Base-by-base conservation (phyloP, 257 asterid species). In the Solanum medicagineum region DNA sequence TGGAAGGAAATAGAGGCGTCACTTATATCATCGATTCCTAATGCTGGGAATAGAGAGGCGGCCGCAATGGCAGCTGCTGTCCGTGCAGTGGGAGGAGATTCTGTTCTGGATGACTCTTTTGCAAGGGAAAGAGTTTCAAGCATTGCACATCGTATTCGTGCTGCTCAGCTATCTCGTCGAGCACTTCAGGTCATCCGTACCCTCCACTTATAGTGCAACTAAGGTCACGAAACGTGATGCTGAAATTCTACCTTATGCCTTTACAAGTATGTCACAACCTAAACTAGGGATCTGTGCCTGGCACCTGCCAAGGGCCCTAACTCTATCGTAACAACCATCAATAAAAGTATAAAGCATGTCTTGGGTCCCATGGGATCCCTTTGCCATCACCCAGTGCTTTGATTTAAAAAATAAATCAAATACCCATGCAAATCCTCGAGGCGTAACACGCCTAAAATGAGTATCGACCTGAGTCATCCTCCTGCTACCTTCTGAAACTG, bases 1-100 rank as follows among this genome's bases (percentile, higher is more conserved):
- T 97, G 98, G 98, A 97, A 97, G 91, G 99, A 97, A 91, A 95
- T 95, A 62, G 99, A 97, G 92, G 98, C 99, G 62, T 92, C 97
- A 55, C 97, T 97, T 86, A 92, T 97, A 89, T 92, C 98, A 79
- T 94, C 98, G 19, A 95, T 95, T 87, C 99, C 99, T 83, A 94
- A 97, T 92, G 99, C 97, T 89, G 98, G 99, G 73, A 94, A 93
- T 92, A 92, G 99, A 87, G 99, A 97, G 90, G 99, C 99, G 80
- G 95, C 96, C 36, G 99, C 99, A 82, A 88, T 97, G 98, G 96
- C 99, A 85, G 96, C 97, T 89, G 99, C 99, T 65, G 98, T 97
- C 87, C 99, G 99, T 91, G 99, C 99, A 45, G 93, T 97, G 11
- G 99, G 99, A 80, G 97, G 99, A 83, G 99, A 97, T 94, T 95